These are phyloP conservation scores for Silene noctiflora DNA, from an alignment of 179 eudicot species.

Conservation along the genomic window DNA sequence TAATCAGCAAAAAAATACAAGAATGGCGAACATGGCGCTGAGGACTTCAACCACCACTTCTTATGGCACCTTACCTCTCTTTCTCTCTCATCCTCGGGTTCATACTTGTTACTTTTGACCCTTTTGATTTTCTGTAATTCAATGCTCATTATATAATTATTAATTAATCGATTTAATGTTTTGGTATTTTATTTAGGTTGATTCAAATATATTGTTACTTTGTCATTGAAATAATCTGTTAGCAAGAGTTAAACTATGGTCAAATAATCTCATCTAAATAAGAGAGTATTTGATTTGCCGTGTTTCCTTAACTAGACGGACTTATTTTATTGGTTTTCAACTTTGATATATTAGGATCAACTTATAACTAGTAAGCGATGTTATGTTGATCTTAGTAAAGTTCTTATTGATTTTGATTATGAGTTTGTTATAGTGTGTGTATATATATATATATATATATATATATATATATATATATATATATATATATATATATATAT, in stretches of 20 bases:
- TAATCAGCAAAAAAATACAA: background rate
- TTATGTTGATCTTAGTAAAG: background rate
- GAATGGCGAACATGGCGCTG: constrained; percentile 36
- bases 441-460: too few relatives aligned
- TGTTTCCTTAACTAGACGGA: too few relatives aligned
- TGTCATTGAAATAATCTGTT: too few relatives aligned
- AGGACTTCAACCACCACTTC: constrained; percentile 43
- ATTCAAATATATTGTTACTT: too few relatives aligned
- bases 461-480: too few relatives aligned
- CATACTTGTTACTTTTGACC: background rate
- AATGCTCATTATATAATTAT: background rate
- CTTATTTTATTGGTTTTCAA: too few relatives aligned
- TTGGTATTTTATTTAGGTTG: background rate
- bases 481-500: too few relatives aligned
- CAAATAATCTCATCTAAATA: too few relatives aligned
- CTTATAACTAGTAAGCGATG: background rate
- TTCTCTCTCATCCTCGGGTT: constrained; percentile 54
- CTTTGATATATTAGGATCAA: background rate
- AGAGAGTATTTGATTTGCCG: too few relatives aligned
- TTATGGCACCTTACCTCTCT: constrained; percentile 44
- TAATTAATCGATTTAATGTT: background rate
- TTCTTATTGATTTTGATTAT: background rate
- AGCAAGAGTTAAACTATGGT: too few relatives aligned
- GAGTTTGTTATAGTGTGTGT: too few relatives aligned
- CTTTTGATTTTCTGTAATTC: background rate